phyloP scores from a whole-genome alignment of 805 yeast species.

The Myxozyma udenii region DNA sequence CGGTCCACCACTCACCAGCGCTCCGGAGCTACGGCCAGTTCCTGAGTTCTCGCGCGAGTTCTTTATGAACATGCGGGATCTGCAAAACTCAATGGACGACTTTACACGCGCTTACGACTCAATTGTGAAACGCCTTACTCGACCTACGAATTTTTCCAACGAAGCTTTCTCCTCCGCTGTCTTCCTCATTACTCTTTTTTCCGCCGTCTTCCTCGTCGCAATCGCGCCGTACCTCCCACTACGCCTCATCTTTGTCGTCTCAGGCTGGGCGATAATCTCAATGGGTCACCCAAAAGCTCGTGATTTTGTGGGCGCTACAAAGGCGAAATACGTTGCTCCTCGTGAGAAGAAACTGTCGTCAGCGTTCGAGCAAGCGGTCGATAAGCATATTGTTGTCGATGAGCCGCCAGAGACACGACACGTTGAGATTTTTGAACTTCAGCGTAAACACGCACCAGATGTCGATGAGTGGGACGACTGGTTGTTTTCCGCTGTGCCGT shows the following conservation, averaged over 20 bases:
- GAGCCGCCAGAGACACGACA: conserved; percentile 56
- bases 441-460: conserved; percentile 55
- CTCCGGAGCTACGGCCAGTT: conserved; percentile 30
- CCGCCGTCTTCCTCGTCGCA: conserved; percentile 43
- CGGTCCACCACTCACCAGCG: conserved; percentile 30
- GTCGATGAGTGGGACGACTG: conserved; percentile 61
- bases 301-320: conserved; percentile 8
- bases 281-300: conserved; percentile 28
- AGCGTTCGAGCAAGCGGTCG: conserved; percentile 40
- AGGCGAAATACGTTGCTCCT: conserved; percentile 29
- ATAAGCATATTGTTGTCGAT: conserved; percentile 58
- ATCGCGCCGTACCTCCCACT: conserved; percentile 28
- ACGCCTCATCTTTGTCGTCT: conserved; percentile 22
- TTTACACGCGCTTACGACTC: conserved; percentile 35
- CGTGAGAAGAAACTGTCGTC: conserved; percentile 38
- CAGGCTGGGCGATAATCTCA: conserved; percentile 27
- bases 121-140: conserved; percentile 16
- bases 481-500: conserved; percentile 54
- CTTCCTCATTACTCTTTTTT: conserved; percentile 18
- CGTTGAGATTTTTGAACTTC: conserved; percentile 79
- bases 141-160: conserved; percentile 29
- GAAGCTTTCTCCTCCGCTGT: conserved; percentile 31
- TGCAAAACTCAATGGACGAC: conserved; percentile 33
- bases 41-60: conserved; percentile 38
- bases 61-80: conserved; percentile 61